Evolutionary conservation across 495 filamentous ascomycete genomes (phyloP).

Genomic region (Talaromyces trachyspermus): DNA sequence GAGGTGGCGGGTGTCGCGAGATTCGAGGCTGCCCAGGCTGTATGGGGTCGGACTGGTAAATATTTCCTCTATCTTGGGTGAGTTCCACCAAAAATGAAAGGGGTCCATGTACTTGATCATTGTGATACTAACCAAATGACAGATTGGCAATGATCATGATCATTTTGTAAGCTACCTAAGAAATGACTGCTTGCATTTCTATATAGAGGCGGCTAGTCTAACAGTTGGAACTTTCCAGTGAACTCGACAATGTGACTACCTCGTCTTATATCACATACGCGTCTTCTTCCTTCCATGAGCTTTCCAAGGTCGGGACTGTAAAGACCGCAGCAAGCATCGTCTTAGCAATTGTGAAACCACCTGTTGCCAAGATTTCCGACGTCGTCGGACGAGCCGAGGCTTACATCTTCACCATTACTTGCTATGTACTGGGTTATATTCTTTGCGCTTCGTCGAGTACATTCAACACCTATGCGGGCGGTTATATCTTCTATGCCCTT

Average conservation of each 20-base stretch:
- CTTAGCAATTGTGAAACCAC: conserved; percentile 38
- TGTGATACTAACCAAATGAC: conserved; percentile 11
- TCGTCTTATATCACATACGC: conserved; percentile 41
- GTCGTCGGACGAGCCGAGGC: conserved; percentile 39
- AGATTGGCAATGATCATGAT: conserved; percentile 38
- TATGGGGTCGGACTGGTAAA: conserved; percentile 35
- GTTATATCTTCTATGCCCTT: conserved; percentile 38
- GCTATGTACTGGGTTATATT: conserved; percentile 40
- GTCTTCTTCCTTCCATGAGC: conserved; percentile 32
- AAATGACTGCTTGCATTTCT: too few relatives aligned
- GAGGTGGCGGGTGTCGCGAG: conserved; percentile 21
- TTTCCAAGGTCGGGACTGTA: conserved; percentile 35
- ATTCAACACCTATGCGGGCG: conserved; percentile 37
- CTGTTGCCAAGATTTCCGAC: conserved; percentile 42
- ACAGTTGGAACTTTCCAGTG: conserved; percentile 12
- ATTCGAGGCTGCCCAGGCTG: conserved; percentile 34
- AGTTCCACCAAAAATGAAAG: neutral
- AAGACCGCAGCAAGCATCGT: conserved; percentile 38
- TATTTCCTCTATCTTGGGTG: conserved; percentile 38
- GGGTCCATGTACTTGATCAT: neutral
- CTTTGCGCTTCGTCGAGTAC: conserved; percentile 36
- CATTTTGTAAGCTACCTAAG: conserved; percentile 41
- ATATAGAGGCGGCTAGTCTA: conserved; percentile 1
- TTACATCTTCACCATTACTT: conserved; percentile 34
- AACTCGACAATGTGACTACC: conserved; percentile 42